Base-by-base conservation (phyloP, 306 rosid genomes). In the Luffa aegyptiaca region DNA sequence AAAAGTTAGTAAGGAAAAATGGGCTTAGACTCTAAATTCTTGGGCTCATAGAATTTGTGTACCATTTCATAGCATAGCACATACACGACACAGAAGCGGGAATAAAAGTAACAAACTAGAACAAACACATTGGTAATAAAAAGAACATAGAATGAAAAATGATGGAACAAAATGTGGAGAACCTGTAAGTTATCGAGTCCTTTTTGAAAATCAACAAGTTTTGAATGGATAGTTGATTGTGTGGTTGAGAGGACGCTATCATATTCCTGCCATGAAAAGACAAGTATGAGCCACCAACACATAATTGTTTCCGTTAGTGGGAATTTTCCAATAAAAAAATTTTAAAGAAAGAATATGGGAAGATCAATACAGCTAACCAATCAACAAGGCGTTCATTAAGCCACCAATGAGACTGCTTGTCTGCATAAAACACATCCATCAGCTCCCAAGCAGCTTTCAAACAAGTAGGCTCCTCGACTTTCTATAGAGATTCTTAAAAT, bases 401-500 rank as follows among this genome's bases (percentile, higher is more conserved):
- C 97, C 97, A 94, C 65, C 95, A 84, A 87, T 90, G 97, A 76
- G 92, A 92, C 78, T 86, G 90, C 84, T 90, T 94, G 89, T 94
- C 98, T 1, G 89, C 97, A 84, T 91, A 94, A 86, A 94, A 94
- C 81, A 94, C 88, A 85, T 90, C 95, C 92, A 94, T 84, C 84
- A 92, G 82, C 88, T 94, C 92, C 98, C 98, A 94, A 5, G 97
- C 98, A 62, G 97, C 97, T 89, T 92, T 92, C 88, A 91, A 82
- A 79, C 88, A 86, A 45, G 93, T 90, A 20, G 97, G 93, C 87
- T 86, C 88, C 86, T 91, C 92, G 72, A 77, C 85, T 80, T 66
- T 90, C 98, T 94, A 86, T 78, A 88, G 13, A 80, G 52, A 81
- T 56, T 10, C 78, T 58, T 52, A 9, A 49, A 49, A 77, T 37